Base-by-base conservation (phyloP, 768 basidiomycete species). In the Pleurotus salmoneostramineus region DNA sequence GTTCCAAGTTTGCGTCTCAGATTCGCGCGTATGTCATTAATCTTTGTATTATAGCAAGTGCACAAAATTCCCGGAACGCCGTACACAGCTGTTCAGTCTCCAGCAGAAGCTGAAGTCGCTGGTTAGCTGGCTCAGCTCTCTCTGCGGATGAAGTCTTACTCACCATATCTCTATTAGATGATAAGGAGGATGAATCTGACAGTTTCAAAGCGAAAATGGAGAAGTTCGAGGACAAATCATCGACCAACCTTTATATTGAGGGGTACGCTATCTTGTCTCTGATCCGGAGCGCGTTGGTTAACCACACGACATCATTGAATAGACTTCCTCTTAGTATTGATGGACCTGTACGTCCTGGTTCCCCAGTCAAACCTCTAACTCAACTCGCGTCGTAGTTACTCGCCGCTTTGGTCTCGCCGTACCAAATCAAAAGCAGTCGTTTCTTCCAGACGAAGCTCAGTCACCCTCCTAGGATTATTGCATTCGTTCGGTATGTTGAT, bases 131-230 rank as follows among this genome's bases (percentile, higher is more conserved):
- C 21, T 27, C 21, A 27, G 3, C 21, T 27, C 21, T 27, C 3
- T 3, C 21, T 3, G 21, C 3, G 3, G 21, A 27, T 27, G 21
- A 27, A 1, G 21, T 27, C 2, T 27, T 27, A 27, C 21, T 27
- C 21, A 27, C 21, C 21, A 27, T 1, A 1, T 27, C 3, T 27
- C 21, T 3, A 27, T 27, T 3, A 27, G 36, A 8, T 31, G 42
- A 31, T 8, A 42, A 50, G 6, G 48, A 32, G 14, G 52, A 48
- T 50, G 69, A 67, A 3, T 74, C 72, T 36, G 72, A 74, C 46
- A 75, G 80, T 2, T 91, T 92, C 80, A 91, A 90, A 70, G 73
- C 79, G n/a, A 82, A 83, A 69, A 92, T 92, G 90, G 89, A 90
- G 66, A 83, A 80, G 58, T 71, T 91, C 54, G 78, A 80, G 59